phyloP scores from a whole-genome alignment of 805 yeast genomes.

The Lipomyces oligophaga region DNA sequence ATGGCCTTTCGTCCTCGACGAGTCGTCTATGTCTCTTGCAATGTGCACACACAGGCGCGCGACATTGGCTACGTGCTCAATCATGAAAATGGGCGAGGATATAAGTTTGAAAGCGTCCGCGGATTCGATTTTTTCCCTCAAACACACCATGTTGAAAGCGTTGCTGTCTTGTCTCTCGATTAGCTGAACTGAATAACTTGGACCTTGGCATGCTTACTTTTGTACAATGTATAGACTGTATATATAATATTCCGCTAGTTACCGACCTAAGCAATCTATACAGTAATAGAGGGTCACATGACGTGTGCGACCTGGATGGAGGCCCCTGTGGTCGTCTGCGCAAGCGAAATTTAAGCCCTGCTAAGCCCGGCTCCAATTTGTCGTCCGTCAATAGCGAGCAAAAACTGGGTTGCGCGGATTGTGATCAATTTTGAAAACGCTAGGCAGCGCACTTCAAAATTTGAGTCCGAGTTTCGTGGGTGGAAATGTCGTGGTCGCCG shows the following conservation, averaged over 20 bases:
- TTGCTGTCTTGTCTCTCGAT: conserved; percentile 69
- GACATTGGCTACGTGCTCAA: conserved; percentile 80
- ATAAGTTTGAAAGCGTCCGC: conserved; percentile 72
- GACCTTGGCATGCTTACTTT: no score
- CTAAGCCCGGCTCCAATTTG: no score
- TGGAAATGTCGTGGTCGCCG: no score
- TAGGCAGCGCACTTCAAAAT: no score
- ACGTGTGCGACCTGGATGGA: no score
- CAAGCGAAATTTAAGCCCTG: no score
- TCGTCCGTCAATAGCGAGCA: no score
- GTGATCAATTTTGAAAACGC: no score
- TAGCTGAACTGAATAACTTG: conserved; percentile 5
- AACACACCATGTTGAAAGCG: conserved; percentile 88
- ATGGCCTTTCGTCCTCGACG: conserved; percentile 78
- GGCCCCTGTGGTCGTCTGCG: no score
- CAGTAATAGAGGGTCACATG: not conserved
- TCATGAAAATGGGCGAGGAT: conserved; percentile 53
- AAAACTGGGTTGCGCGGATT: no score
- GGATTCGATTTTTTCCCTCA: conserved; percentile 98
- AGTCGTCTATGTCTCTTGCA: conserved; percentile 93
- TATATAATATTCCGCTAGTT: not conserved
- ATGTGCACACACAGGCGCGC: conserved; percentile 96
- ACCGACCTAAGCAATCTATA: not conserved
- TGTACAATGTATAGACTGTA: no score
- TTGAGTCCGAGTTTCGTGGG: no score